Percentiles rank a stretch among this genome's conserved stretches.
Evolutionary conservation across 2,329 filamentous ascomycete genomes (phyloP).

Genomic region (Capronia americana): DNA sequence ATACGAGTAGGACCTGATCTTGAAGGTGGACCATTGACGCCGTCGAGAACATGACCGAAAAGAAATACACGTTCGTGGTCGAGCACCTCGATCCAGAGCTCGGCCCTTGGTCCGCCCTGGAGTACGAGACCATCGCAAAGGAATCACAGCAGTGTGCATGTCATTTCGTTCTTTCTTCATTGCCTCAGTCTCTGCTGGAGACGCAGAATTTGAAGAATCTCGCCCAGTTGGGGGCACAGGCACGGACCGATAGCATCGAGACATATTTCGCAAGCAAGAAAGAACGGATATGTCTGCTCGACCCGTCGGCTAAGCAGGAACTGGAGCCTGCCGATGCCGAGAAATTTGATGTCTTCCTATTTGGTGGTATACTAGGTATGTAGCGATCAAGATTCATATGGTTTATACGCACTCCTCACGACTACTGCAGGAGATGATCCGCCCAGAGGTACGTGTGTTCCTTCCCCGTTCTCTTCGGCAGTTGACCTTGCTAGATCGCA

Average conservation of each 20-base stretch:
- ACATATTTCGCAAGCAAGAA: slow-evolving; percentile 76
- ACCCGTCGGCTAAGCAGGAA: slow-evolving; percentile 82
- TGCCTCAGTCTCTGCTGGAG: slow-evolving; percentile 70
- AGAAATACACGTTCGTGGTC: slow-evolving; percentile 82
- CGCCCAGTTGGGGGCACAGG: slow-evolving; percentile 66
- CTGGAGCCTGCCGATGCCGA: slow-evolving; percentile 82
- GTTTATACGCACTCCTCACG: slow-evolving; percentile 1
- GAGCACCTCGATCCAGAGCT: slow-evolving; percentile 96
- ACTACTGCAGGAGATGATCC: slow-evolving; percentile 78
- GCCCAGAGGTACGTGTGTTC: slow-evolving; percentile 61
- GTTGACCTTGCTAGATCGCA: slow-evolving; percentile 58
- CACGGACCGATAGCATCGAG: slow-evolving; percentile 81
- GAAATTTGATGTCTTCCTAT: slow-evolving; percentile 87
- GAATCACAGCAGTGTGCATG: slow-evolving; percentile 74
- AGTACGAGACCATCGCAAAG: slow-evolving; percentile 85
- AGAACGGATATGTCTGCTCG: slow-evolving; percentile 82
- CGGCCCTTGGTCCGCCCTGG: slow-evolving; percentile 89
- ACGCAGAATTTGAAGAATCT: slow-evolving; percentile 65
- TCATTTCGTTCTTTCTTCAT: slow-evolving; percentile 80
- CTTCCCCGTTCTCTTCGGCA: neutral
- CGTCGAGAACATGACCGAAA: slow-evolving; percentile 35
- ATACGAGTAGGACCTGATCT: neutral
- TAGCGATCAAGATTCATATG: neutral
- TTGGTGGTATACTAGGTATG: slow-evolving; percentile 90
- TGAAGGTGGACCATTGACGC: neutral